These are phyloP conservation scores for Terfezia claveryi DNA, from an alignment of 495 filamentous ascomycete genomes.

Conservation along the genomic window DNA sequence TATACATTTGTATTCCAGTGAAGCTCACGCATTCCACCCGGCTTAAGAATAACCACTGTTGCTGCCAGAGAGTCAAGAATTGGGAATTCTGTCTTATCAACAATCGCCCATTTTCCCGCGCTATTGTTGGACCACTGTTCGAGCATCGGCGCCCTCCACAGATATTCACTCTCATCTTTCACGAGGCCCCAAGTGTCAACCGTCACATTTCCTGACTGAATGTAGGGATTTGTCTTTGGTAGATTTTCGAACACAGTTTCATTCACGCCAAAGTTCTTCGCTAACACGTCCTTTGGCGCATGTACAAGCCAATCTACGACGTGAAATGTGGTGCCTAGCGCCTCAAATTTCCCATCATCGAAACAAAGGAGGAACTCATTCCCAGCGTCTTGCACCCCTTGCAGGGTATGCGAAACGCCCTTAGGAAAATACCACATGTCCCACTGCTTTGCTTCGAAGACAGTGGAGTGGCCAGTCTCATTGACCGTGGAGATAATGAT, in stretches of 20 bases:
- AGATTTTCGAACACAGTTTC: constrained; percentile 34
- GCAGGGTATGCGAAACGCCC: constrained; percentile 37
- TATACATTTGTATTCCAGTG: constrained; percentile 47
- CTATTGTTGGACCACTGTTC: background rate
- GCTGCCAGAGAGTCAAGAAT: constrained; percentile 38
- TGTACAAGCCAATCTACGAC: constrained; percentile 43
- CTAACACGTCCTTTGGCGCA: constrained; percentile 36
- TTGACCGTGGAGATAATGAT: constrained; percentile 37
- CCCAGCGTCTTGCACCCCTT: constrained; percentile 31
- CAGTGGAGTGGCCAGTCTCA: constrained; percentile 26
- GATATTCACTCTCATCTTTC: constrained; percentile 30
- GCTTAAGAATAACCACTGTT: constrained; percentile 36
- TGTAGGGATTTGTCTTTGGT: constrained; percentile 36
- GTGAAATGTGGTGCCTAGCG: constrained; percentile 35
- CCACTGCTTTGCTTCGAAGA: constrained; percentile 17
- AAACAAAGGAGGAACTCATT: constrained; percentile 46
- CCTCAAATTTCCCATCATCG: constrained; percentile 36
- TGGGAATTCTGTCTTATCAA: constrained; percentile 41
- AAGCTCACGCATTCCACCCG: constrained; percentile 36
- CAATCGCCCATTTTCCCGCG: constrained; percentile 31
- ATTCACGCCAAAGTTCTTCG: constrained; percentile 41
- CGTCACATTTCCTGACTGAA: constrained; percentile 31
- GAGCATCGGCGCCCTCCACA: background rate
- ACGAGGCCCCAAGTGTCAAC: constrained; percentile 26
- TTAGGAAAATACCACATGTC: constrained; percentile 52